Conservation (phyloP, 148 eudicot genomes). For the Silene uniflora region DNA sequence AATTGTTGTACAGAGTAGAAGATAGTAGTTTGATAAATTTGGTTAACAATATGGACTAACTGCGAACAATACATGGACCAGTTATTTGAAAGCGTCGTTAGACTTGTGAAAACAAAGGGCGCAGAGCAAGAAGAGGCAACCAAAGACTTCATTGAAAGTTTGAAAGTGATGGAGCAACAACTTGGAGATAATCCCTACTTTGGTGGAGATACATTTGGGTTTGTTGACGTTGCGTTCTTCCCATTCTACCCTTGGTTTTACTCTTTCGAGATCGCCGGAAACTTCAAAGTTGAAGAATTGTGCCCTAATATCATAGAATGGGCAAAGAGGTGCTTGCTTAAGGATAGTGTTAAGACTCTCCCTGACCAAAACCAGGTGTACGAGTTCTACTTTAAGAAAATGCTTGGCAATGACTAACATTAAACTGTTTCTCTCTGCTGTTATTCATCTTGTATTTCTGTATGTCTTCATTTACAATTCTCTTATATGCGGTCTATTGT, state of each 20-base stretch:
- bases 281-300: conserved; percentile 21
- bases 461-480: too few relatives aligned
- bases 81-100: conserved; percentile 12
- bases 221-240: conserved; percentile 27
- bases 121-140: conserved; percentile 22
- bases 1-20: too few relatives aligned
- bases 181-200: conserved; percentile 33
- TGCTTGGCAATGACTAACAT: not conserved
- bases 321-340: conserved; percentile 31
- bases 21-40: too few relatives aligned
- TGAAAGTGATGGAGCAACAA: conserved; percentile 25
- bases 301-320: conserved; percentile 25
- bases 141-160: conserved; percentile 3
- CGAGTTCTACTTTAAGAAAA: not conserved
- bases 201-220: conserved; percentile 34
- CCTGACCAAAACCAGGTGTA: conserved; percentile 11
- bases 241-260: conserved; percentile 29
- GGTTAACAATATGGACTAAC: too few relatives aligned
- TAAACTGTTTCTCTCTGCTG: too few relatives aligned
- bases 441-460: too few relatives aligned
- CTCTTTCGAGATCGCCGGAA: conserved; percentile 22
- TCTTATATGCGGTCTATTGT: too few relatives aligned
- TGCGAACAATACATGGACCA: not conserved
- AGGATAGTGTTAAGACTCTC: conserved; percentile 26
- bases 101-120: conserved; percentile 21